Conservation (phyloP, 179 eudicot species). For the Drosera spatulata region DNA sequence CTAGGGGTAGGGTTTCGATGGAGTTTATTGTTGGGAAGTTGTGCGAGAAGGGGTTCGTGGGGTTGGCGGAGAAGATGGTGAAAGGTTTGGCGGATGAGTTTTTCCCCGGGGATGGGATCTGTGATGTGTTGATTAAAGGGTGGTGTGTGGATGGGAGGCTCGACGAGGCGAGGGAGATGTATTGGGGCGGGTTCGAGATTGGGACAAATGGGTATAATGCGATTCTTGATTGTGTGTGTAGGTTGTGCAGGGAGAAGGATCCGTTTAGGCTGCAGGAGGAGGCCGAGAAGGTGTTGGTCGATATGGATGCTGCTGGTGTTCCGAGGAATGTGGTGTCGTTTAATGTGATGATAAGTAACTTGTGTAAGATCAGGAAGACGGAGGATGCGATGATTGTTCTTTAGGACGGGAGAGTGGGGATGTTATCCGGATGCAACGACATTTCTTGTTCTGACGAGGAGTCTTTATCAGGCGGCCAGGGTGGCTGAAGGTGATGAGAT, state of each 20-base stretch:
- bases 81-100: conserved; percentile 63
- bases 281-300: conserved; percentile 51
- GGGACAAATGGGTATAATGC: conserved; percentile 46
- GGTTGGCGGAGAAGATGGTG: conserved; percentile 78
- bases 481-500: conserved; percentile 80
- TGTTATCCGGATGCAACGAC: conserved; percentile 34
- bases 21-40: conserved; percentile 44
- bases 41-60: conserved; percentile 63
- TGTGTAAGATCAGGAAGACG: conserved; percentile 56
- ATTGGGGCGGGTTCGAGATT: conserved; percentile 82
- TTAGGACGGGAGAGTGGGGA: too few species aligned
- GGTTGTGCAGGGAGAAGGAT: conserved; percentile 78
- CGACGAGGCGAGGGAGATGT: conserved; percentile 84
- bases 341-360: conserved; percentile 57
- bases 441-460: conserved; percentile 54
- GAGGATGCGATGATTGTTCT: too few species aligned
- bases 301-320: conserved; percentile 88
- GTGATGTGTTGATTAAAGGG: conserved; percentile 75
- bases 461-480: conserved; percentile 87
- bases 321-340: conserved; percentile 74
- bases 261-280: conserved; percentile 55
- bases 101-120: conserved; percentile 66
- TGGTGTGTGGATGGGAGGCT: conserved; percentile 87
- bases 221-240: conserved; percentile 67
- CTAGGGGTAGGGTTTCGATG: conserved; percentile 28